A percentile compares a stretch with the other conserved stretches of the same genome.
phyloP scores from a whole-genome alignment of 2,329 filamentous ascomycete genomes.

The Sporothrix brunneoviolacea region DNA sequence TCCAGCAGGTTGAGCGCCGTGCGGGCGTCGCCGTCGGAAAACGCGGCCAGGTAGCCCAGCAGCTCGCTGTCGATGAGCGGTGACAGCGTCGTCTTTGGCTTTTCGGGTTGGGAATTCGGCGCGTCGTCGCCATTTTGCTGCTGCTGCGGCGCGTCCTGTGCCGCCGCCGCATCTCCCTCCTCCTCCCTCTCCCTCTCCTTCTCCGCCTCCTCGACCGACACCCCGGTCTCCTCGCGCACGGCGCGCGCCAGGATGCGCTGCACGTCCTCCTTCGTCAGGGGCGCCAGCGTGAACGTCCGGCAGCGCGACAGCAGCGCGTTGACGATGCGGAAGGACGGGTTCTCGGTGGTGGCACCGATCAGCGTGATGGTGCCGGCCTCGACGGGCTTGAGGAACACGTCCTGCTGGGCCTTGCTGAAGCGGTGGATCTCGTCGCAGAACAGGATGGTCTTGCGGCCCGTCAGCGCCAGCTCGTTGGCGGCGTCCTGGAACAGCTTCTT shows the following conservation, averaged over 20 bases:
- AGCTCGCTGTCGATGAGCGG: slow-evolving; percentile 70
- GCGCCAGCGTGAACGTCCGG: slow-evolving; percentile 78
- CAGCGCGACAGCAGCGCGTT: slow-evolving; percentile 82
- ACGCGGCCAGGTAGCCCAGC: slow-evolving; percentile 72
- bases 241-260: slow-evolving; percentile 70
- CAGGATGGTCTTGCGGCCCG: slow-evolving; percentile 85
- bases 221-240: slow-evolving; percentile 47
- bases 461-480: slow-evolving; percentile 68
- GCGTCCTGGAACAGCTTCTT: slow-evolving; percentile 89
- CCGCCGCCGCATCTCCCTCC: slow-evolving; percentile 35
- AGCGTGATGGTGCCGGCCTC: slow-evolving; percentile 86
- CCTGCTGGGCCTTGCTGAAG: slow-evolving; percentile 87
- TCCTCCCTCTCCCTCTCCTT: slow-evolving; percentile 19
- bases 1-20: slow-evolving; percentile 91
- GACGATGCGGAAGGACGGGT: slow-evolving; percentile 90
- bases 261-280: slow-evolving; percentile 67
- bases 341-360: slow-evolving; percentile 94
- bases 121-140: background rate
- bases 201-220: background rate
- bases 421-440: slow-evolving; percentile 97
- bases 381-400: slow-evolving; percentile 88
- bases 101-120: background rate
- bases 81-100: slow-evolving; percentile 27
- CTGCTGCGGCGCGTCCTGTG: background rate
- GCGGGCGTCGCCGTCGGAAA: slow-evolving; percentile 86